A percentile compares a stretch with the other conserved stretches of the same genome.
Conservation (phyloP, 1,284 basidiomycete species). For the Amylostereum areolatum region DNA sequence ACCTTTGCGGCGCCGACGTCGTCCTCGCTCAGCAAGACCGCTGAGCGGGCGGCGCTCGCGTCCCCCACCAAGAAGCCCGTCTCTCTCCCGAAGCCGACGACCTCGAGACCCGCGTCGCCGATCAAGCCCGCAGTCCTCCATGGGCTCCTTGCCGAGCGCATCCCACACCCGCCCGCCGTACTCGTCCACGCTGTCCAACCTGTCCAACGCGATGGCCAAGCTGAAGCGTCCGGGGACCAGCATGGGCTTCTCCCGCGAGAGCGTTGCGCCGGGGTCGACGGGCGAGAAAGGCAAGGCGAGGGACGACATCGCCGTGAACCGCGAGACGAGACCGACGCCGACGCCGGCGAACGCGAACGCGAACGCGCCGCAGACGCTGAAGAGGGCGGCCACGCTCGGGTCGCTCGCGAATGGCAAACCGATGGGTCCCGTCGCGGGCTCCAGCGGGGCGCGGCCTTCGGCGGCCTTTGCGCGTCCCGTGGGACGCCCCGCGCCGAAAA, state of each 20-base stretch:
- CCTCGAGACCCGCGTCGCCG: conserved; percentile 7
- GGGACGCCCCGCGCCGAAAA: neutral
- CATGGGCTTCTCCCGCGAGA: conserved; percentile 48
- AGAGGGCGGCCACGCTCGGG: conserved; percentile 13
- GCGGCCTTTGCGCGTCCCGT: neutral
- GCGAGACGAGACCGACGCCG: conserved; percentile 5
- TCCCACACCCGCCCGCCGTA: neutral
- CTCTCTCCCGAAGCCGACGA: conserved; percentile 7
- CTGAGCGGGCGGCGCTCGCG: conserved; percentile 3
- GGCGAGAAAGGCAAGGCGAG: too few relatives aligned
- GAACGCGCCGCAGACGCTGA: conserved; percentile 4
- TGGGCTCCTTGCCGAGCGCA: neutral
- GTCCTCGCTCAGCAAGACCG: conserved; percentile 21
- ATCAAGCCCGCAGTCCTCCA: conserved; percentile 9
- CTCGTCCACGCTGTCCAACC: conserved; percentile 31
- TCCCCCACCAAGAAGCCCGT: conserved; percentile 14
- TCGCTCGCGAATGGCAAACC: conserved; percentile 2
- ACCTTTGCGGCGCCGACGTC: conserved; percentile 25
- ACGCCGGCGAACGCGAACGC: neutral
- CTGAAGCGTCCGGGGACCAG: conserved; percentile 60
- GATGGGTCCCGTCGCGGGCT: neutral
- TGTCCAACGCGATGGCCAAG: conserved; percentile 57
- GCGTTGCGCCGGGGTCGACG: neutral
- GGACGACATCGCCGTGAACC: conserved; percentile 8
- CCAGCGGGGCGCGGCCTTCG: neutral